These are phyloP conservation scores for Suillus discolor DNA, from an alignment of 768 basidiomycete species.

Conservation along the genomic window DNA sequence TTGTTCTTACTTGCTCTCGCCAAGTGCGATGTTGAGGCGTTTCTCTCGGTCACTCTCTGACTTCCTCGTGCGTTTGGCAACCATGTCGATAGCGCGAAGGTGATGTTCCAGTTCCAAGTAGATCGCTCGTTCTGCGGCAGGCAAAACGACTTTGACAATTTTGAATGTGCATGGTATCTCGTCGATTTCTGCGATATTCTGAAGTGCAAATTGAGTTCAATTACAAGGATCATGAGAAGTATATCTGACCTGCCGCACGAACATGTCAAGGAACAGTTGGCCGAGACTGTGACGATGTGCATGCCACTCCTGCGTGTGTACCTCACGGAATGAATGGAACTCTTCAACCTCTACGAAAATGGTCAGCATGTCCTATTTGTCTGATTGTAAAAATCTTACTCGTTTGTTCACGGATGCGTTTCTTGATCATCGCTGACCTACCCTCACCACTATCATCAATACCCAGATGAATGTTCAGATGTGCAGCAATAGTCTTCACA, in stretches of 20 bases:
- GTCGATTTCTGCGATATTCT: conserved; percentile 97
- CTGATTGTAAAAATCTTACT: conserved; percentile 43
- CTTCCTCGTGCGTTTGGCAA: conserved; percentile 65
- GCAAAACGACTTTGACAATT: conserved; percentile 67
- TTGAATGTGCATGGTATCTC: conserved; percentile 83
- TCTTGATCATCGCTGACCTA: conserved; percentile 73
- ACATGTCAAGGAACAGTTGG: conserved; percentile 78
- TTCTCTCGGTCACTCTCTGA: conserved; percentile 81
- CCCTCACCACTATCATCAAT: conserved; percentile 88
- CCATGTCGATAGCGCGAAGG: conserved; percentile 88
- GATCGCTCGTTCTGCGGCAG: conserved; percentile 92
- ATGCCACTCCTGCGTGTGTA: conserved; percentile 92
- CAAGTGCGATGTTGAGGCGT: conserved; percentile 83
- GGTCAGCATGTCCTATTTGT: conserved; percentile 20
- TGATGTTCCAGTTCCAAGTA: conserved; percentile 95
- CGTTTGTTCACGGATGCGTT: conserved; percentile 82
- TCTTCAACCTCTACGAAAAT: conserved; percentile 70
- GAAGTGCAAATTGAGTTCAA: conserved; percentile 11
- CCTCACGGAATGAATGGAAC: conserved; percentile 97
- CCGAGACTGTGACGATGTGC: conserved; percentile 82
- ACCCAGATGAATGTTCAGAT: conserved; percentile 89
- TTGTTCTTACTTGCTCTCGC: conserved; percentile 73
- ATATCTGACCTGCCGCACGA: conserved; percentile 76
- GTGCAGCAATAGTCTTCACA: conserved; percentile 87
- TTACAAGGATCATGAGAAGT: not conserved